Conservation (phyloP, 106 monocot species). For the Acanthochlamys bracteata region DNA sequence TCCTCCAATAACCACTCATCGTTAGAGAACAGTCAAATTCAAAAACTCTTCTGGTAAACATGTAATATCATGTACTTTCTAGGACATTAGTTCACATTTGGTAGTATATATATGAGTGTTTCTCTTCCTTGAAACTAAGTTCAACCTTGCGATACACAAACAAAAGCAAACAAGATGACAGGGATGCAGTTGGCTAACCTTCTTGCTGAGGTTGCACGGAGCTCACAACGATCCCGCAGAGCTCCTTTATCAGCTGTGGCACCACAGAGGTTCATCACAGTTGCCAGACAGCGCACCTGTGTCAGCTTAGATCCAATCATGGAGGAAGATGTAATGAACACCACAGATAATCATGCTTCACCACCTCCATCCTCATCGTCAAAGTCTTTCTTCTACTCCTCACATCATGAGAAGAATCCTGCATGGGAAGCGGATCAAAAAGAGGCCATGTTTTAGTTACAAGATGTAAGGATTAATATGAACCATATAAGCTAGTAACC, state of each 20-base stretch:
- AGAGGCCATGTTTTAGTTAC: not conserved
- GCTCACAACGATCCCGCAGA: not conserved
- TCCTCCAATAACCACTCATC: not conserved
- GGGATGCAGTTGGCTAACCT: not conserved
- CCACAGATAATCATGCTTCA: not conserved
- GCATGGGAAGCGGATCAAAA: not conserved
- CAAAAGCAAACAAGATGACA: not conserved
- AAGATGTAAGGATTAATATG: not conserved
- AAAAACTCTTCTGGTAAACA: not conserved
- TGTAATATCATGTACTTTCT: not conserved
- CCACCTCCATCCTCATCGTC: not conserved
- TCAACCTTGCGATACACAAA: not conserved
- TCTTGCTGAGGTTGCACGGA: not conserved
- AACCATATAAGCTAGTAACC: too few species aligned
- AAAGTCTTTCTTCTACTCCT: too few species aligned
- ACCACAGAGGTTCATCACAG: not conserved
- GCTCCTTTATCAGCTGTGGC: not conserved
- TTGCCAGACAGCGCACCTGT: not conserved
- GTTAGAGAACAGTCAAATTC: not conserved
- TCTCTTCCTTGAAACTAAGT: not conserved
- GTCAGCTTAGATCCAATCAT: not conserved
- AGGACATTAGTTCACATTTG: not conserved
- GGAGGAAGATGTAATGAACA: not conserved
- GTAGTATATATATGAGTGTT: not conserved
- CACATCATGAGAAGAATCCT: not conserved